Base-by-base conservation (phyloP, 2,329 filamentous ascomycete genomes). In the Nothopassalora personata region DNA sequence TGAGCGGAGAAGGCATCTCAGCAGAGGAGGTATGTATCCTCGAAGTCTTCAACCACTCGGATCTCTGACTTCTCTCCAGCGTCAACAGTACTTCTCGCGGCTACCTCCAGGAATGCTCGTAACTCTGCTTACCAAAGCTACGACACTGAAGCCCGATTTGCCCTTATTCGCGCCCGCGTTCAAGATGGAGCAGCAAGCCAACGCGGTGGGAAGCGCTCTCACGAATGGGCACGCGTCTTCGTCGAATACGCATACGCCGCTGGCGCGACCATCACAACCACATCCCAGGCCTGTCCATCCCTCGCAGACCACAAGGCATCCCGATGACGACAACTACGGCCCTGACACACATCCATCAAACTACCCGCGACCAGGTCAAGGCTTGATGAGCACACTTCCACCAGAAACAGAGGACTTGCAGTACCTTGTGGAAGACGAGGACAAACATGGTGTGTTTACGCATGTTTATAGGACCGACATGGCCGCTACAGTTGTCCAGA, bases 71-170 rank as follows among this genome's bases (percentile, higher is more conserved):
- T 54, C 53, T 4, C 46, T 46, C 34, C 67, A 68, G 67, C 61
- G 68, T 43, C 66, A 68, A 58, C 57, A 59, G 33, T 90, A 89
- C 69, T 78, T 91, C 55, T 80, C 80, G 0, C 79, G 79, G 11
- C 78, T 90, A 31, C 76, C 87, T 1, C 82, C 84, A 63, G 73
- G 79, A 9, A 79, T 85, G 43, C 78, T 92, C 1, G 82, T 90
- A 50, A 81, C 82, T 55, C 79, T 91, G 30, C 76, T 91, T 36
- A 77, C 89, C 59, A 81, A 82, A 62, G 80, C 85, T 59, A 83
- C 83, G 30, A 80, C 81, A 50, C 72, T 83, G 1, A 80, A 88
- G 60, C 86, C 88, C 2, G 81, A 85, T 55, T 76, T 91, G 5
- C 83, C 86, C 5, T 77, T 91, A 54, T 91, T 89, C 64, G 71